phyloP scores from a whole-genome alignment of 768 basidiomycete species.

The Tylopilus plumbeoviolaceoides region DNA sequence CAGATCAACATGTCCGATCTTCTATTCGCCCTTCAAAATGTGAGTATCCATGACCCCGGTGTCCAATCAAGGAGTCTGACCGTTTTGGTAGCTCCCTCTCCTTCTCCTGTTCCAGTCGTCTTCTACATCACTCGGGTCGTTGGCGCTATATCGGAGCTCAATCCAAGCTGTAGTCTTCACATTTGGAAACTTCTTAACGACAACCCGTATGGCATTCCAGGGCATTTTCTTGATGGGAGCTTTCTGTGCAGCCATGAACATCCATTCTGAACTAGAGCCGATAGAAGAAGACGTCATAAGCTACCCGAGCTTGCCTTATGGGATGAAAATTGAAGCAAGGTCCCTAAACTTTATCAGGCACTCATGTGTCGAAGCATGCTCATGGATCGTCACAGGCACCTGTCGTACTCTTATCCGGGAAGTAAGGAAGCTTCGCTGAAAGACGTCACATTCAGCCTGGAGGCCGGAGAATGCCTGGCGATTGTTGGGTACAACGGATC shows the following conservation, averaged over 20 bases:
- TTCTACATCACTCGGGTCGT: constrained; percentile 72
- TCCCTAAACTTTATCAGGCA: constrained; percentile 31
- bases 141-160: constrained; percentile 76
- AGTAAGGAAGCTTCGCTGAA: constrained; percentile 60
- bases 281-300: constrained; percentile 44
- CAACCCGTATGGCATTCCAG: constrained; percentile 74
- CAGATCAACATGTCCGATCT: constrained; percentile 64
- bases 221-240: constrained; percentile 84
- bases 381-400: constrained; percentile 37
- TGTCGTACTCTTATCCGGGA: constrained; percentile 81
- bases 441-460: constrained; percentile 65
- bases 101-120: constrained; percentile 70
- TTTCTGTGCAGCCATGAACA: constrained; percentile 71
- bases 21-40: constrained; percentile 65
- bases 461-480: constrained; percentile 76
- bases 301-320: constrained; percentile 47
- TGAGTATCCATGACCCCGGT: constrained; percentile 32
- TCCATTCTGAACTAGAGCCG: constrained; percentile 67
- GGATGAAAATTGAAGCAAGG: constrained; percentile 71
- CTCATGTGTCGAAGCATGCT: constrained; percentile 4
- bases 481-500: constrained; percentile 86
- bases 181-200: constrained; percentile 57
- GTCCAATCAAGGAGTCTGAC: constrained; percentile 13
- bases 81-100: constrained; percentile 57
- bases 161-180: constrained; percentile 70